Percentiles rank a stretch among this genome's conserved stretches.
phyloP scores from a whole-genome alignment of 1,284 basidiomycete genomes.

The Papiliotrema laurentii region DNA sequence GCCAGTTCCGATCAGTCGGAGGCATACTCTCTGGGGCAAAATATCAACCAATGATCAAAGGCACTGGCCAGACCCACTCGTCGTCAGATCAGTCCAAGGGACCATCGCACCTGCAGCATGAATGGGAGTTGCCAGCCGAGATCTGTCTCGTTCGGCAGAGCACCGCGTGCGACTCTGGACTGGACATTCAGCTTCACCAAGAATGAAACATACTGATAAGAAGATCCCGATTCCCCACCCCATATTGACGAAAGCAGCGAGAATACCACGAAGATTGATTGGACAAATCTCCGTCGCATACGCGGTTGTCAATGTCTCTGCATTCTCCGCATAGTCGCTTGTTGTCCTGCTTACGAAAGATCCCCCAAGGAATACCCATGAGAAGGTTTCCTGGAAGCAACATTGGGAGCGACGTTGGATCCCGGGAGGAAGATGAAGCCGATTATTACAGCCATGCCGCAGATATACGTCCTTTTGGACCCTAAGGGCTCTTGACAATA shows the following conservation, averaged over 20 bases:
- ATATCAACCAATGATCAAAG: constrained; percentile 19
- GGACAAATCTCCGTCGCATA: constrained; percentile 46
- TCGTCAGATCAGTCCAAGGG: not conserved
- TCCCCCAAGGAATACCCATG: constrained; percentile 37
- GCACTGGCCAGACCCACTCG: constrained; percentile 34
- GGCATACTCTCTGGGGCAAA: constrained; percentile 30
- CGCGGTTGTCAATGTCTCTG: constrained; percentile 16
- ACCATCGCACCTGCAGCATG: constrained; percentile 23
- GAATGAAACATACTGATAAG: too few relatives aligned
- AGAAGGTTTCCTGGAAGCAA: constrained; percentile 38
- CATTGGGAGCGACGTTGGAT: too few relatives aligned
- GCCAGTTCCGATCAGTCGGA: too few relatives aligned
- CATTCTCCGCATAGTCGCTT: too few relatives aligned
- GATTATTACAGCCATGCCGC: too few relatives aligned
- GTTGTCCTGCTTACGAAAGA: too few relatives aligned
- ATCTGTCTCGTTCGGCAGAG: constrained; percentile 29
- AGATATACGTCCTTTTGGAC: too few relatives aligned
- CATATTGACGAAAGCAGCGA: constrained; percentile 42
- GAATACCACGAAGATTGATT: constrained; percentile 40
- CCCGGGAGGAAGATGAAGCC: too few relatives aligned
- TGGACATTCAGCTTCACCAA: too few relatives aligned
- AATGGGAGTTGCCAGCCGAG: constrained; percentile 42
- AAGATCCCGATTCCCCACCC: constrained; percentile 34
- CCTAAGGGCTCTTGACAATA: too few relatives aligned
- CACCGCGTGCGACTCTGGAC: constrained; percentile 43